Evolutionary conservation across 2,329 filamentous ascomycete species (phyloP), one percentile per base, ranked within the genome.

Genomic region (Epicoccum nigrum): DNA sequence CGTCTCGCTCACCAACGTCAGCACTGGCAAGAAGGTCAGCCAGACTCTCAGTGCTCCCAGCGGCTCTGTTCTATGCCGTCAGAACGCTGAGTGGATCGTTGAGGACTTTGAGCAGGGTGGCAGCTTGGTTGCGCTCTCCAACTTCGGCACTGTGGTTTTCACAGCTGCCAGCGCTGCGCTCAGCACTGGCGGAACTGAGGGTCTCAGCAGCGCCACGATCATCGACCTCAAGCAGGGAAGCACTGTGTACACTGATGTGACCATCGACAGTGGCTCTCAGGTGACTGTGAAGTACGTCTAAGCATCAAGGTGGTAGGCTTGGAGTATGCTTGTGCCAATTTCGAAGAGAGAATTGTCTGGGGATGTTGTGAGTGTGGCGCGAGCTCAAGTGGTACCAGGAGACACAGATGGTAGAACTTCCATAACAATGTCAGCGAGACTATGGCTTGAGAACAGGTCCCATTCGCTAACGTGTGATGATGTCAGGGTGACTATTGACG

Each of bases 31-130:
- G 63, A 76, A 63, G 4, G 82, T 81, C 21, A 77, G 75, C 13
- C 79, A 86, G 70, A 76, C 72, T 4, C 79, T 86, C 2, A 53
- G 19, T 32, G 35, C 44, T 1, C 47, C 47, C 7, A 51, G 50
- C 9, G 51, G 67, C 19, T 54, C 38, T 2, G 32, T 40, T 1
- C 12, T 58, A 32, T 54, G 52, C 25, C 47, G 55, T 6, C 37
- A 72, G 60, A 84, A 84, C 54, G 83, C 82, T 9, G 83, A 86
- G 64, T 86, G 83, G 83, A 85, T 86, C 58, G 82, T 86, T 12
- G 83, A 86, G 71, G 81, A 82, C 50, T 82, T 80, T 56, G 68
- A 76, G 52, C 57, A 65, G 3, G 69, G 71, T 31, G 55, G 58
- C 31, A 54, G 60, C 2, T 72, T 78, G 43, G 77, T 83, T 4